phyloP scores from a whole-genome alignment of 2,329 filamentous ascomycete genomes.

The Parafenestella ontariensis region DNA sequence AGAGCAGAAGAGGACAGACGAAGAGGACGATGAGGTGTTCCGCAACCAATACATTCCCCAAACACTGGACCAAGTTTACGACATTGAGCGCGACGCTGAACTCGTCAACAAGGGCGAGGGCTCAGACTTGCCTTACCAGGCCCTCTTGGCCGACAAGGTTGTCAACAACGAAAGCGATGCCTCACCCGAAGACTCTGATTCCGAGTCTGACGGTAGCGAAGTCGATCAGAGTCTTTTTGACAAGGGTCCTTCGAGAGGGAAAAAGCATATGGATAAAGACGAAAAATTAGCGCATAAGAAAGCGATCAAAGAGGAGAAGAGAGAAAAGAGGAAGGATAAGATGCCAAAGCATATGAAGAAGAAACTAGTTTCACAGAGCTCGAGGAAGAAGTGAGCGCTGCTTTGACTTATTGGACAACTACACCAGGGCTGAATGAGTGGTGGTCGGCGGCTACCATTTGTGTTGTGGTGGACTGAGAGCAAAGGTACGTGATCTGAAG shows the following conservation, averaged over 20 bases:
- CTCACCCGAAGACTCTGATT: constrained; percentile 24
- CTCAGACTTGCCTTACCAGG: constrained; percentile 81
- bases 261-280: constrained; percentile 85
- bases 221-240: constrained; percentile 44
- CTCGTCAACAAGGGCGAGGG: constrained; percentile 76
- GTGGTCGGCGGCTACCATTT: not conserved
- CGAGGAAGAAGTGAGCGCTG: constrained; percentile 64
- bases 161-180: constrained; percentile 54
- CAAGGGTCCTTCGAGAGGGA: constrained; percentile 43
- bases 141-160: constrained; percentile 77
- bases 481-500: not conserved
- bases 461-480: not conserved
- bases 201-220: constrained; percentile 29
- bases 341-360: constrained; percentile 98
- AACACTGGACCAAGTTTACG: constrained; percentile 93
- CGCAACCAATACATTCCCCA: constrained; percentile 96
- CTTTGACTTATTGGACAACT: not conserved
- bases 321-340: constrained; percentile 91
- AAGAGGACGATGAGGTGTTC: constrained; percentile 91
- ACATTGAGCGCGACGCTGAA: constrained; percentile 88
- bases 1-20: constrained; percentile 63
- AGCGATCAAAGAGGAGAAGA: constrained; percentile 92
- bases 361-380: constrained; percentile 71
- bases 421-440: not conserved
- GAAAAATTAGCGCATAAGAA: constrained; percentile 87